Percentiles rank a stretch among this genome's conserved stretches.
Evolutionary conservation across 805 yeast species (phyloP).

Genomic region (Kurtzmaniella fragi): DNA sequence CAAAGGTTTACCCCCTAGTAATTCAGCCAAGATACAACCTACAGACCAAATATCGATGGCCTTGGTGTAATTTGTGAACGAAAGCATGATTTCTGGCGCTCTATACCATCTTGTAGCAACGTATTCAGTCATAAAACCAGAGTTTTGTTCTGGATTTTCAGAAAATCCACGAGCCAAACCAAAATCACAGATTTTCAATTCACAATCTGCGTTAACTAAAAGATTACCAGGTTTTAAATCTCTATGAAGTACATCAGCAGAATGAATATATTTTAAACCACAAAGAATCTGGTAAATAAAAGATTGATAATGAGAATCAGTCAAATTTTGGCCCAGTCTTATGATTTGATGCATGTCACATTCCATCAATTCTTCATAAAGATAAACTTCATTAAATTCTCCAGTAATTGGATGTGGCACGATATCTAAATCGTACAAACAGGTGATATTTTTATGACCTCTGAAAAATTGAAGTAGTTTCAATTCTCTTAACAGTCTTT

Average conservation of each 20-base stretch:
- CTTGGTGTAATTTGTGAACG: conserved; percentile 90
- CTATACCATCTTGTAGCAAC: conserved; percentile 99
- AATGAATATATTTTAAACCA: conserved; percentile 84
- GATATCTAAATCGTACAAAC: conserved; percentile 90
- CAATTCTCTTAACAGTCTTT: conserved; percentile 86
- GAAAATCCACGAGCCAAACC: conserved; percentile 93
- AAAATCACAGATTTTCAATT: conserved; percentile 92
- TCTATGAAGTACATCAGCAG: conserved; percentile 89
- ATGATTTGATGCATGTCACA: conserved; percentile 98
- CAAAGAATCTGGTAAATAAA: conserved; percentile 89
- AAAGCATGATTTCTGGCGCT: conserved; percentile 96
- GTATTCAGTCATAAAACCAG: conserved; percentile 94
- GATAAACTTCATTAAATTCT: conserved; percentile 82
- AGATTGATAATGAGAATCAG: conserved; percentile 93
- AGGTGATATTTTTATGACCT: conserved; percentile 94
- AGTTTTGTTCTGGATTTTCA: conserved; percentile 74
- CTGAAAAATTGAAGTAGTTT: conserved; percentile 88
- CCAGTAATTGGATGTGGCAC: conserved; percentile 60
- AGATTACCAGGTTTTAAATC: conserved; percentile 93
- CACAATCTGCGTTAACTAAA: conserved; percentile 93
- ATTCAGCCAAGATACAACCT: conserved; percentile 93
- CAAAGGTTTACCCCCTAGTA: conserved; percentile 84
- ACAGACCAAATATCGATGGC: conserved; percentile 98
- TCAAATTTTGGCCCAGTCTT: conserved; percentile 85
- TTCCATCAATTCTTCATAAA: conserved; percentile 96